phyloP scores from a whole-genome alignment of 306 rosid genomes.

The Glycine tomentella region DNA sequence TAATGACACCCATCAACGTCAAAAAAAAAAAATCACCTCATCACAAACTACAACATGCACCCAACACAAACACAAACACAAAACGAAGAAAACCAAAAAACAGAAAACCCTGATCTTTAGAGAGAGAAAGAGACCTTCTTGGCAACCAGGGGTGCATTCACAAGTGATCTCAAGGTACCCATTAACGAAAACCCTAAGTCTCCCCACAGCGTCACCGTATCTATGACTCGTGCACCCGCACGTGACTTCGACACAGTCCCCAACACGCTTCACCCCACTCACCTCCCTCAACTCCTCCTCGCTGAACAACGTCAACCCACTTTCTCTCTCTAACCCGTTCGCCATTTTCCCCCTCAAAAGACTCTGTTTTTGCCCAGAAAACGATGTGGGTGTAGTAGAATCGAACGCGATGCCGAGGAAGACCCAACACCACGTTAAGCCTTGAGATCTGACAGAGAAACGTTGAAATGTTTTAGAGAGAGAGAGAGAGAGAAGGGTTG shows the following conservation, averaged over 20 bases:
- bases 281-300: constrained; percentile 91
- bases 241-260: constrained; percentile 82
- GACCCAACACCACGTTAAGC: constrained; percentile 58
- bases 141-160: constrained; percentile 99
- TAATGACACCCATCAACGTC: constrained; percentile 67
- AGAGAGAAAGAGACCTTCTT: constrained; percentile 78
- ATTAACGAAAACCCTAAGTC: constrained; percentile 97
- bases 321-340: constrained; percentile 63
- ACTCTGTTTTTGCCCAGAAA: constrained; percentile 56
- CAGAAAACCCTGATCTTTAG: constrained; percentile 37
- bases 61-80: constrained; percentile 37
- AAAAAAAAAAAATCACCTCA: constrained; percentile 41
- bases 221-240: constrained; percentile 98
- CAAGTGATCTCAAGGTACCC: constrained; percentile 90
- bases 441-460: constrained; percentile 82
- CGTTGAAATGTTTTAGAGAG: constrained; percentile 55
- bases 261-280: constrained; percentile 77
- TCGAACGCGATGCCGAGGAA: constrained; percentile 38
- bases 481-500: constrained; percentile 52
- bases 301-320: constrained; percentile 70
- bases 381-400: constrained; percentile 42
- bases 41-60: constrained; percentile 51
- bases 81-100: constrained; percentile 9
- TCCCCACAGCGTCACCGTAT: constrained; percentile 96
- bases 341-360: constrained; percentile 61